Percentiles rank a stretch among this genome's conserved stretches.
These are phyloP conservation scores for Clavulina sp. DNA, from an alignment of 768 basidiomycete genomes.

Conservation along the genomic window DNA sequence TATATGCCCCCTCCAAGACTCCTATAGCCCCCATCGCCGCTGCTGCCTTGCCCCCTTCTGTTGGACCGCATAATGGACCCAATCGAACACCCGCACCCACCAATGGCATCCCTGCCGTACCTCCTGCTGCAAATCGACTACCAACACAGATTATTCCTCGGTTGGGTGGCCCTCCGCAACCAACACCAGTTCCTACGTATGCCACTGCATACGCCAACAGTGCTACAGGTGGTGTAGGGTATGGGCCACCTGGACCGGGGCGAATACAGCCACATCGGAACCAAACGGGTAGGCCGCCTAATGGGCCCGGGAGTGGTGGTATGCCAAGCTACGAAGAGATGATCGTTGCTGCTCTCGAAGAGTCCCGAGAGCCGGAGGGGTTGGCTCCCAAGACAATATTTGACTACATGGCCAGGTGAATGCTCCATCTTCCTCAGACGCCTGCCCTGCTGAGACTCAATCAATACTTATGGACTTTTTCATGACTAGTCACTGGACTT, in stretches of 20 bases:
- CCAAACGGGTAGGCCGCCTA: constrained; percentile 8
- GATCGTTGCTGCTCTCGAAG: constrained; percentile 64
- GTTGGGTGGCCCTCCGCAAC: neutral
- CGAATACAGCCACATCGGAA: neutral
- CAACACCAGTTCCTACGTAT: neutral
- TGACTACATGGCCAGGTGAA: constrained; percentile 52
- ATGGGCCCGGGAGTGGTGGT: constrained; percentile 24
- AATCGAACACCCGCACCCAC: neutral
- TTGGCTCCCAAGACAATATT: constrained; percentile 71
- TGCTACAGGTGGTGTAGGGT: neutral
- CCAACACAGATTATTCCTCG: too few species aligned
- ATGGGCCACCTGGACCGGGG: neutral
- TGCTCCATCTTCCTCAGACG: neutral
- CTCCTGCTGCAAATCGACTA: neutral
- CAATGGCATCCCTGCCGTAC: neutral
- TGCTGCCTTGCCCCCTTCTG: neutral
- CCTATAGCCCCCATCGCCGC: neutral
- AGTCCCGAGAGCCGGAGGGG: constrained; percentile 53
- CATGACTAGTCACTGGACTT: constrained; percentile 37
- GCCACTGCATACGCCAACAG: neutral
- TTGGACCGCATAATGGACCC: neutral
- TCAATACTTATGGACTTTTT: neutral
- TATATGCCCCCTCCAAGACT: neutral
- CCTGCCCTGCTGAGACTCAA: neutral
- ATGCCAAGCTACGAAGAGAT: constrained; percentile 83